Evolutionary conservation across 257 asterid genomes (phyloP), one percentile per base, ranked within the genome.

Genomic region (Knoxia roxburghii): DNA sequence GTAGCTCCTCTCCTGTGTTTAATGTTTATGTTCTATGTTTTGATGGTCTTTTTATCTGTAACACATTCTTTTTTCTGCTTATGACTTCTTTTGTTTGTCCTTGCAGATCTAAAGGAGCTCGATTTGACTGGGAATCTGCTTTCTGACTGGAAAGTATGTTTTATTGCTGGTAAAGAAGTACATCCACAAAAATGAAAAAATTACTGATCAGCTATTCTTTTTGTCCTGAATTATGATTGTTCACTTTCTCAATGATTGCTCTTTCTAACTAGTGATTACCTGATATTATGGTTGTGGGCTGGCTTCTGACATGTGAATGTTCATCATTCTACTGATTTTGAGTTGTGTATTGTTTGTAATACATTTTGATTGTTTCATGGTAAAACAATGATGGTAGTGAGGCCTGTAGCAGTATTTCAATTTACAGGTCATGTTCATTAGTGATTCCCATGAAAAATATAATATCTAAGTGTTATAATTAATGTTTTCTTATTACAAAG

Each of bases 21-120:
- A n/a, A n/a, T n/a, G n/a, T n/a, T n/a, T n/a, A n/a, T n/a, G n/a
- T n/a, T n/a, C n/a, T n/a, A n/a, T n/a, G n/a, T n/a, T n/a, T n/a
- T n/a, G n/a, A n/a, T n/a, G n/a, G n/a, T n/a, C n/a, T n/a, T n/a
- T n/a, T n/a, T n/a, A n/a, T n/a, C n/a, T n/a, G n/a, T n/a, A n/a
- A n/a, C n/a, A n/a, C n/a, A 15, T 30, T 51, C 0, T 33, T 0
- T 20, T 14, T 24, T 24, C 0, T 18, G 5, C 11, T 7, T 68
- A n/a, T n/a, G n/a, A n/a, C n/a, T n/a, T n/a, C n/a, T n/a, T n/a
- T n/a, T n/a, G n/a, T n/a, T n/a, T n/a, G n/a, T n/a, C n/a, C n/a
- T n/a, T 78, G 86, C 97, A 94, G 99, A 80, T 73, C 65, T 94
- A 54, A 88, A 88, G 89, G 95, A 90, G 86, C 97, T 94, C 50